phyloP scores from a whole-genome alignment of 352 stramenopile species.

The Aphanomyces cochlioides region DNA sequence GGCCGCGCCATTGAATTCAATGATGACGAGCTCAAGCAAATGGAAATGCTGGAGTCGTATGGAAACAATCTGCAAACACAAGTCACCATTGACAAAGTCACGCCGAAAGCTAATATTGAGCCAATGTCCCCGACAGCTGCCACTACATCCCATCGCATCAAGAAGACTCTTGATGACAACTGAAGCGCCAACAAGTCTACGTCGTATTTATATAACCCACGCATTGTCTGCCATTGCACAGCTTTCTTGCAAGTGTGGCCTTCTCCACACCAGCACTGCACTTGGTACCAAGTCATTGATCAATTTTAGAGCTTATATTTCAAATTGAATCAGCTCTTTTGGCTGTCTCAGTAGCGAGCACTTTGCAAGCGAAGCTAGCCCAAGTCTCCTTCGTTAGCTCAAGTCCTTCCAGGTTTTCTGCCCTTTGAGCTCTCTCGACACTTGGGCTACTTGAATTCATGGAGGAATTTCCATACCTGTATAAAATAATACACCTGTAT shows the following conservation, averaged over 20 bases:
- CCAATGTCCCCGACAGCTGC: conserved; percentile 12
- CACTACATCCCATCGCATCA: conserved; percentile 15
- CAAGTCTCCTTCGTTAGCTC: no score
- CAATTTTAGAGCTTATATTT: no score
- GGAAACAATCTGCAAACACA: no score
- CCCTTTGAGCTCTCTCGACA: no score
- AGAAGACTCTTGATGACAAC: conserved; percentile 13
- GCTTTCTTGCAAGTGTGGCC: background rate
- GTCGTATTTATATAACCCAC: conserved; percentile 6
- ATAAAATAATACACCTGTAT: background rate
- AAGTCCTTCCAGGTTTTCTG: no score
- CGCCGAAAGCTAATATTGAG: background rate
- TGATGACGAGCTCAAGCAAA: conserved; percentile 21
- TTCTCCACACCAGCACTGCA: background rate
- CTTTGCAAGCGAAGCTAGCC: no score
- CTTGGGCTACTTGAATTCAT: no score
- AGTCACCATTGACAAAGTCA: conserved; percentile 5
- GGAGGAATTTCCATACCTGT: no score
- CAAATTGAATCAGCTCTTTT: no score
- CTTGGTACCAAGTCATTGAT: background rate
- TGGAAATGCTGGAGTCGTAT: conserved; percentile 28
- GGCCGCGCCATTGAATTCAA: conserved; percentile 18
- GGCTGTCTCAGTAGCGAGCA: no score
- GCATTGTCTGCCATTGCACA: background rate
- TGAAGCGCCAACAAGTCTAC: background rate